Percentiles rank a stretch among this genome's conserved stretches.
phyloP scores from a whole-genome alignment of 495 filamentous ascomycete species.

The Penicillium fimorum region DNA sequence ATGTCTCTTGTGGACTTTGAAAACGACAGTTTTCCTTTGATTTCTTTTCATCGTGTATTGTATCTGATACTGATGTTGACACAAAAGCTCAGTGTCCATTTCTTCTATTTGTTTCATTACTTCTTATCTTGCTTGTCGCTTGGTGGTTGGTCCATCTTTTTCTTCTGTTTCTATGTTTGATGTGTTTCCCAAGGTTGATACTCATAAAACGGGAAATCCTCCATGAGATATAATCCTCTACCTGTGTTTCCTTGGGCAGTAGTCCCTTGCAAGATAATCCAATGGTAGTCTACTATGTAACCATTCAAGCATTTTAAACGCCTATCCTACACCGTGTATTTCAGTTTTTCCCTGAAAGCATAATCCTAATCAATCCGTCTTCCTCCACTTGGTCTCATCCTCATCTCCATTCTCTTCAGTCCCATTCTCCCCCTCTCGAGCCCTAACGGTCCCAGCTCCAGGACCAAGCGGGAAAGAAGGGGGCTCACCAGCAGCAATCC shows the following conservation, averaged over 20 bases:
- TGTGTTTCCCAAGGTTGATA: constrained; percentile 17
- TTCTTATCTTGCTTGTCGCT: constrained; percentile 9
- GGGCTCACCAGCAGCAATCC: constrained; percentile 45
- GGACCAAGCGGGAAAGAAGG: constrained; percentile 47
- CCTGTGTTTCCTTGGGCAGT: not conserved
- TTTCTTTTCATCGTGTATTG: constrained; percentile 5
- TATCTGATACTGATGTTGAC: constrained; percentile 13
- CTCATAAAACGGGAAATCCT: constrained; percentile 24
- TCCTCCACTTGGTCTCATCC: constrained; percentile 59
- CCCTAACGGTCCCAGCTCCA: constrained; percentile 57
- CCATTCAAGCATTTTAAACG: not conserved
- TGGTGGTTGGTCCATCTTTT: not conserved
- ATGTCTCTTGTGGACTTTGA: not conserved
- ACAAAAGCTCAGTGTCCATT: constrained; percentile 23
- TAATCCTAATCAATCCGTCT: constrained; percentile 48
- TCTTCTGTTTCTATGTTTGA: constrained; percentile 11
- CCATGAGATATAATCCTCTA: constrained; percentile 13
- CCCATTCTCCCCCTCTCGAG: constrained; percentile 42
- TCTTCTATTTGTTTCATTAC: constrained; percentile 11
- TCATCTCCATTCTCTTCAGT: constrained; percentile 33
- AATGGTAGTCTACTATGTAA: not conserved
- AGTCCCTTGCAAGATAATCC: not conserved
- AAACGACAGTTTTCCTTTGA: constrained; percentile 5
- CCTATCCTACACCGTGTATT: not conserved
- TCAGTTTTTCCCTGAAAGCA: not conserved